These are phyloP conservation scores for Golubevia pallescens DNA, from an alignment of 1,284 basidiomycete species.

Conservation along the genomic window DNA sequence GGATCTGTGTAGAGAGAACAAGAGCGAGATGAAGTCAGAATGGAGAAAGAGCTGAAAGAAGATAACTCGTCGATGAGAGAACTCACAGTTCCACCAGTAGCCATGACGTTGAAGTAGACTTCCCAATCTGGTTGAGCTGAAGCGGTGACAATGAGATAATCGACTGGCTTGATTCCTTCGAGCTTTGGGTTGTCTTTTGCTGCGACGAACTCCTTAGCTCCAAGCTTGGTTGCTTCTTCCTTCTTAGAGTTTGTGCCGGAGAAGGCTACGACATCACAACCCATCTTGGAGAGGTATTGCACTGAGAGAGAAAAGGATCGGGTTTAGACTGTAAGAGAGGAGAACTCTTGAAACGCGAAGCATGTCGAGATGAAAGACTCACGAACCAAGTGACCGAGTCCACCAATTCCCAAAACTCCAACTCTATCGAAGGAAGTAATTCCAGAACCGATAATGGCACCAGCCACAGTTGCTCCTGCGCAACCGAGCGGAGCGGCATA, in stretches of 20 bases:
- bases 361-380: neutral
- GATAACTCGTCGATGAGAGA: neutral
- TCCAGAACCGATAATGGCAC: constrained; percentile 28
- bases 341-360: neutral
- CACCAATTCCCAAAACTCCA: constrained; percentile 38
- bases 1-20: constrained; percentile 13
- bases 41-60: neutral
- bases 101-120: constrained; percentile 39
- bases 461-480: constrained; percentile 40
- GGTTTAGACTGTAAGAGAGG: neutral
- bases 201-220: constrained; percentile 45
- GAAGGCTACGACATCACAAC: constrained; percentile 42
- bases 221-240: constrained; percentile 41
- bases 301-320: constrained; percentile 1
- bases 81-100: constrained; percentile 23
- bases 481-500: constrained; percentile 46
- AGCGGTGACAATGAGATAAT: constrained; percentile 47
- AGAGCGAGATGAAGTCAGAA: neutral
- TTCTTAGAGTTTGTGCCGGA: constrained; percentile 35
- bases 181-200: constrained; percentile 45
- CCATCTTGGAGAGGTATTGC: constrained; percentile 4
- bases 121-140: constrained; percentile 52
- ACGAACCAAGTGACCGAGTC: constrained; percentile 14
- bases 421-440: constrained; percentile 24
- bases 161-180: constrained; percentile 43